Percentiles rank a stretch among this genome's conserved stretches.
Conservation (phyloP, 306 rosid genomes). For the Cicer cuneatum region DNA sequence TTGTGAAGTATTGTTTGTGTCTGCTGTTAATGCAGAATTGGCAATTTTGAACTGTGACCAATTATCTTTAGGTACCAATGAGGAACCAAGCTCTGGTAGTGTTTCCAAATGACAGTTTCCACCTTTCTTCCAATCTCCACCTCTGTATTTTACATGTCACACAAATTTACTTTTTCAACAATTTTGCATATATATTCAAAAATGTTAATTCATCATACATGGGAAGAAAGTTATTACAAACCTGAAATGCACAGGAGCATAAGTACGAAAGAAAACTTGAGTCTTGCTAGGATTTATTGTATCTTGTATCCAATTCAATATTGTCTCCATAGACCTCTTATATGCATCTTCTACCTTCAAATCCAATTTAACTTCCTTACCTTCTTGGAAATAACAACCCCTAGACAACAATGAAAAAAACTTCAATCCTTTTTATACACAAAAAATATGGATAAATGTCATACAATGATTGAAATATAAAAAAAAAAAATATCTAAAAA, state of each 20-base stretch:
- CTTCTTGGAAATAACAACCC: slow-evolving; percentile 92
- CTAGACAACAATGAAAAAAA: slow-evolving; percentile 46
- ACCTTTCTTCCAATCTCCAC: slow-evolving; percentile 86
- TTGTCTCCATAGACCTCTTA: slow-evolving; percentile 64
- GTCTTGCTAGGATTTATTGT: slow-evolving; percentile 64
- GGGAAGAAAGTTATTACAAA: slow-evolving; percentile 30
- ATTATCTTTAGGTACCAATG: slow-evolving; percentile 60
- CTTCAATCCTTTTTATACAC: slow-evolving; percentile 11
- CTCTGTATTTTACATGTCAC: slow-evolving; percentile 54
- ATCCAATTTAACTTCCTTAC: slow-evolving; percentile 60
- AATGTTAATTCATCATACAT: background rate
- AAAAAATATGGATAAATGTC: background rate
- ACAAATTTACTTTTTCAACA: slow-evolving; percentile 28
- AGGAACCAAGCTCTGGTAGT: slow-evolving; percentile 72
- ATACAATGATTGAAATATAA: background rate
- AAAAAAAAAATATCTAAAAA: too few relatives aligned
- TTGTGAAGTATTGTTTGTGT: slow-evolving; percentile 38
- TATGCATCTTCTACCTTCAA: slow-evolving; percentile 82
- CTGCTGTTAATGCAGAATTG: slow-evolving; percentile 53
- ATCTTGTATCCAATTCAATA: slow-evolving; percentile 66
- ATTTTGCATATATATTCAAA: background rate
- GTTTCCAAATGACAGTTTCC: slow-evolving; percentile 87
- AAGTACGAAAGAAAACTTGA: slow-evolving; percentile 79
- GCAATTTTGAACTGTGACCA: slow-evolving; percentile 70
- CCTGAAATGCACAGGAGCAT: slow-evolving; percentile 94